Conservation (phyloP, 495 filamentous ascomycete genomes). For the Trichoderma asperelloides region DNA sequence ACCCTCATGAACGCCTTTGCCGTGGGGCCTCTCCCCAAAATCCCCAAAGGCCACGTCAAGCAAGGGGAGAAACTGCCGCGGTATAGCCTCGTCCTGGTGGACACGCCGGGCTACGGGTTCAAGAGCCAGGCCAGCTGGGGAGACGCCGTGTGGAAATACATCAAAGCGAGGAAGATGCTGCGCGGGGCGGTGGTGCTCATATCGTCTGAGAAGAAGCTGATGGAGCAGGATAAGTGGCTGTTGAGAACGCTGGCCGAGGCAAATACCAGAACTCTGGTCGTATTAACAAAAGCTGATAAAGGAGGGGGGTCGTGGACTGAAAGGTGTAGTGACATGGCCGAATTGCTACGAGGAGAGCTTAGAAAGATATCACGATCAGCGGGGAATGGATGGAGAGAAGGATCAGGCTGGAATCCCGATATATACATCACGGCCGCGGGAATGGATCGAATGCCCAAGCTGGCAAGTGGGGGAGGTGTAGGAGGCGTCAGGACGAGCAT, state of each 20-base stretch:
- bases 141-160: conserved; percentile 74
- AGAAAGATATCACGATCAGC: conserved; percentile 27
- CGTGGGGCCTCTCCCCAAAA: conserved; percentile 43
- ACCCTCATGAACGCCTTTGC: conserved; percentile 77
- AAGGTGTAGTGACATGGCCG: conserved; percentile 13
- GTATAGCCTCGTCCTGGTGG: conserved; percentile 59
- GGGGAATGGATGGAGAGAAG: conserved; percentile 25
- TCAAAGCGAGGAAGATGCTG: conserved; percentile 62
- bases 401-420: conserved; percentile 37
- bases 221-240: conserved; percentile 57
- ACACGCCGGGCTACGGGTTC: conserved; percentile 93
- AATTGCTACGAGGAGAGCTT: conserved; percentile 25
- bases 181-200: conserved; percentile 76
- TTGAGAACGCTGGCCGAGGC: conserved; percentile 53
- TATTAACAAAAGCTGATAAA: conserved; percentile 77
- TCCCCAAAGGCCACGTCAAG: conserved; percentile 16
- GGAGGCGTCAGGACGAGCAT: conserved; percentile 6
- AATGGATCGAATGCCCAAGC: not conserved
- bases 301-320: conserved; percentile 13
- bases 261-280: conserved; percentile 62
- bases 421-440: conserved; percentile 41
- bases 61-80: conserved; percentile 37
- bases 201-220: conserved; percentile 73
- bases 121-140: conserved; percentile 74
- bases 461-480: not conserved